phyloP scores from a whole-genome alignment of 768 basidiomycete species.

The Xerocomus brunneocitrinus region DNA sequence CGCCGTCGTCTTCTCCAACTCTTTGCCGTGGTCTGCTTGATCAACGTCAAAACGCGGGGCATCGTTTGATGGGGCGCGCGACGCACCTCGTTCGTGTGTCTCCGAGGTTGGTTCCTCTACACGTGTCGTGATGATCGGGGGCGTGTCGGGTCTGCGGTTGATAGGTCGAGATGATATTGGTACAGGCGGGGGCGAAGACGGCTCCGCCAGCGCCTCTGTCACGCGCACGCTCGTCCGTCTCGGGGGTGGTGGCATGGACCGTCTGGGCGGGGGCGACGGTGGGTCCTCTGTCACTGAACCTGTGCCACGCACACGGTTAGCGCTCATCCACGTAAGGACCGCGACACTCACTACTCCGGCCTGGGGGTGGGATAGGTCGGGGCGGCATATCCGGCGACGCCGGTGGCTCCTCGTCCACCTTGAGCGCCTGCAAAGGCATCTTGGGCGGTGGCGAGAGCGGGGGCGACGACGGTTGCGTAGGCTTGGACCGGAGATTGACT shows the following conservation, averaged over 20 bases:
- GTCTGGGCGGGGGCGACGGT: constrained; percentile 10
- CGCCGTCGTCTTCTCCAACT: constrained; percentile 4
- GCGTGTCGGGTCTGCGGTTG: constrained; percentile 14
- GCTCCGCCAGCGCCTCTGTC: constrained; percentile 7
- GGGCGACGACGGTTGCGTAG: constrained; percentile 14
- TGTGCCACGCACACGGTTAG: neutral
- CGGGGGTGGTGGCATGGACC: constrained; percentile 20
- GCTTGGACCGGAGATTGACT: constrained; percentile 22
- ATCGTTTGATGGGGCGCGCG: too few species aligned
- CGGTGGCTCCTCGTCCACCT: constrained; percentile 21
- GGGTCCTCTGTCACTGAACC: constrained; percentile 12
- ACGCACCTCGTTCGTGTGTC: constrained; percentile 9
- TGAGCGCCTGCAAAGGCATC: constrained; percentile 8
- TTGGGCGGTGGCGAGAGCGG: constrained; percentile 13
- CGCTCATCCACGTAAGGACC: neutral
- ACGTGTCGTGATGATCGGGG: constrained; percentile 24
- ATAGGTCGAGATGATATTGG: constrained; percentile 16
- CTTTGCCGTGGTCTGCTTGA: constrained; percentile 9
- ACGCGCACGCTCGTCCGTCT: constrained; percentile 22
- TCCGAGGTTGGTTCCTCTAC: constrained; percentile 7
- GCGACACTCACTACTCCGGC: constrained; percentile 24
- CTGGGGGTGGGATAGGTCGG: constrained; percentile 28
- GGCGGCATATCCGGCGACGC: constrained; percentile 29
- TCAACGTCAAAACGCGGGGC: neutral
- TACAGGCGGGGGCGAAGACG: constrained; percentile 18